These are phyloP conservation scores for Kuraishia capsulata DNA, from an alignment of 805 yeast genomes.

Conservation along the genomic window DNA sequence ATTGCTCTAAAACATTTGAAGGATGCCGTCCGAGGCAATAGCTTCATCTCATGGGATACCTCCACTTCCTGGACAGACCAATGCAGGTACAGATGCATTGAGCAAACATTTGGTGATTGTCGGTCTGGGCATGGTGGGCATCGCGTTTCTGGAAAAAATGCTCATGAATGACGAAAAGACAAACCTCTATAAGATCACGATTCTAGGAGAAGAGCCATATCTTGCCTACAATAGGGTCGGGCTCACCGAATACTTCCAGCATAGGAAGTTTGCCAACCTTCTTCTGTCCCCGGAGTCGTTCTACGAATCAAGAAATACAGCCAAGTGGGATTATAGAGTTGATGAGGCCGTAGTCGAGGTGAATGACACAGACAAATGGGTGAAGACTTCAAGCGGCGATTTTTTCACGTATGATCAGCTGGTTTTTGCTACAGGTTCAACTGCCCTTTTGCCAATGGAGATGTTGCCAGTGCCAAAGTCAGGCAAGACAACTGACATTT, in stretches of 20 bases:
- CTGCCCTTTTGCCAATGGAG: conserved; percentile 19
- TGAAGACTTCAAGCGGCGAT: conserved; percentile 10
- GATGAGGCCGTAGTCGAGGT: conserved; percentile 13
- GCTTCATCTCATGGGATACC: conserved; percentile 4
- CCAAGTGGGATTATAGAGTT: conserved; percentile 16
- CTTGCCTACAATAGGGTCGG: conserved; percentile 29
- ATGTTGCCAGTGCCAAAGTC: conserved; percentile 12
- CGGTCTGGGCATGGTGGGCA: conserved; percentile 28
- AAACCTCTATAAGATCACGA: conserved; percentile 16
- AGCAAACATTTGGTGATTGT: conserved; percentile 19
- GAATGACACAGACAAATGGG: conserved; percentile 8
- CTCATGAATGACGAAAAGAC: conserved; percentile 20
- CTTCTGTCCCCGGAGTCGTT: conserved; percentile 17
- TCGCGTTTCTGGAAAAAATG: conserved; percentile 24
- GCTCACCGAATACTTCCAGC: conserved; percentile 20
- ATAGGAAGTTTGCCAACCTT: conserved; percentile 15
- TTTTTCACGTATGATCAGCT: conserved; percentile 15
- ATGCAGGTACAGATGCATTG: neutral
- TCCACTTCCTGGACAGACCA: conserved; percentile 1
- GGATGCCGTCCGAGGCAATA: too few relatives aligned
- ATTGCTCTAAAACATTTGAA: too few relatives aligned
- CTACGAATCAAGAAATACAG: conserved; percentile 12
- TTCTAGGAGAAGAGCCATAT: conserved; percentile 26
- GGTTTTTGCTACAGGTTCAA: conserved; percentile 24
- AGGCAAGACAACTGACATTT: conserved; percentile 6